These are phyloP conservation scores for Solanum corneliomulleri DNA, from an alignment of 257 asterid genomes.

Conservation along the genomic window DNA sequence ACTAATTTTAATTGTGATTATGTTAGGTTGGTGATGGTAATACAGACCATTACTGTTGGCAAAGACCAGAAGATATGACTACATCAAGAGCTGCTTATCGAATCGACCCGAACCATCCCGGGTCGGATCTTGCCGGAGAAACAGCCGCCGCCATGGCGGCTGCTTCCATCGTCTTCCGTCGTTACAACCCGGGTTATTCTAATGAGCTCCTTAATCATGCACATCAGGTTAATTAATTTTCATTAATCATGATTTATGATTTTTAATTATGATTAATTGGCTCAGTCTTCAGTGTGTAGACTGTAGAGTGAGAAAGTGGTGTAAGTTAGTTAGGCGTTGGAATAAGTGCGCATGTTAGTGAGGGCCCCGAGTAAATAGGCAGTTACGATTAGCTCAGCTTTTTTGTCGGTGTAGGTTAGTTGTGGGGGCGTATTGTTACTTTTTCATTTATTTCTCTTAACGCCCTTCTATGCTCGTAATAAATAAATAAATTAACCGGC, in stretches of 20 bases:
- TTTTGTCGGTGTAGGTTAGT: conserved; percentile 10
- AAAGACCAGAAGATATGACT: conserved; percentile 93
- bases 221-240: conserved; percentile 35
- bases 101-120: conserved; percentile 69
- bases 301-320: not conserved
- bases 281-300: not conserved
- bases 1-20: not conserved
- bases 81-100: conserved; percentile 74
- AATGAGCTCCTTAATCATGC: conserved; percentile 74
- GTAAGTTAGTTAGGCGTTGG: not conserved
- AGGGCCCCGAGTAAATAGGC: conserved; percentile 11
- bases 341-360: conserved; percentile 5
- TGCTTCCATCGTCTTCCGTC: conserved; percentile 80
- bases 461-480: not conserved
- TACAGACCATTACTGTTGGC: conserved; percentile 95
- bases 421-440: not conserved
- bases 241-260: not conserved
- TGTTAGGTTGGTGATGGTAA: conserved; percentile 85
- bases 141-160: conserved; percentile 99
- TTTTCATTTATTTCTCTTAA: not conserved
- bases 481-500: not conserved
- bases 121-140: conserved; percentile 95
- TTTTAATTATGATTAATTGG: not conserved
- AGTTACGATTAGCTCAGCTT: conserved; percentile 17
- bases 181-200: conserved; percentile 50